Conservation (phyloP, 441 rosid genomes). For the Adansonia gregorii region DNA sequence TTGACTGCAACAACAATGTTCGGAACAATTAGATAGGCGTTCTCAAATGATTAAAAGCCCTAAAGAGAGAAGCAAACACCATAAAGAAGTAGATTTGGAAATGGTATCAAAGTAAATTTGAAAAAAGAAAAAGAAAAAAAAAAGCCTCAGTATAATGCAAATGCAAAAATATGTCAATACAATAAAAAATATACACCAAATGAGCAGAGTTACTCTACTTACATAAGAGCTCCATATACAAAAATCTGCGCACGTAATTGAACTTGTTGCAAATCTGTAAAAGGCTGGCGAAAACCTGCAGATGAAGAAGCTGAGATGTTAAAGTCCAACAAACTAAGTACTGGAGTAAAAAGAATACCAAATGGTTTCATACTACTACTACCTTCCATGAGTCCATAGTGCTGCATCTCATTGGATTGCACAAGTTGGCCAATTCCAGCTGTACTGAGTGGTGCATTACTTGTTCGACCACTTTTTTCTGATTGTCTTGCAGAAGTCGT, state of each 20-base stretch:
- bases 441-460: slow-evolving; percentile 45
- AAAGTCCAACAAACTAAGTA: slow-evolving; percentile 68
- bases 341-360: slow-evolving; percentile 53
- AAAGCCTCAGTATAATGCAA: neutral
- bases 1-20: slow-evolving; percentile 62
- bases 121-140: neutral
- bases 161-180: neutral
- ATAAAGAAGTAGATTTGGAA: slow-evolving; percentile 2
- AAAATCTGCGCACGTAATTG: slow-evolving; percentile 98
- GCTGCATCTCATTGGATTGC: slow-evolving; percentile 64
- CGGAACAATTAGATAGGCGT: slow-evolving; percentile 27
- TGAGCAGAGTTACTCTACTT: slow-evolving; percentile 32
- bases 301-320: slow-evolving; percentile 61
- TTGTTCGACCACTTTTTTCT: slow-evolving; percentile 56
- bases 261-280: slow-evolving; percentile 96
- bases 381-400: slow-evolving; percentile 49
- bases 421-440: slow-evolving; percentile 41
- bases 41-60: neutral
- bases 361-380: slow-evolving; percentile 50
- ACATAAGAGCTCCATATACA: slow-evolving; percentile 98
- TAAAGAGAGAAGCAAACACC: neutral
- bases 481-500: slow-evolving; percentile 44
- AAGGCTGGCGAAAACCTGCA: slow-evolving; percentile 79
- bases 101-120: neutral
- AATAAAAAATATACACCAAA: neutral